Conservation (phyloP, 1,284 basidiomycete genomes). For the Entoloma clypeatum region DNA sequence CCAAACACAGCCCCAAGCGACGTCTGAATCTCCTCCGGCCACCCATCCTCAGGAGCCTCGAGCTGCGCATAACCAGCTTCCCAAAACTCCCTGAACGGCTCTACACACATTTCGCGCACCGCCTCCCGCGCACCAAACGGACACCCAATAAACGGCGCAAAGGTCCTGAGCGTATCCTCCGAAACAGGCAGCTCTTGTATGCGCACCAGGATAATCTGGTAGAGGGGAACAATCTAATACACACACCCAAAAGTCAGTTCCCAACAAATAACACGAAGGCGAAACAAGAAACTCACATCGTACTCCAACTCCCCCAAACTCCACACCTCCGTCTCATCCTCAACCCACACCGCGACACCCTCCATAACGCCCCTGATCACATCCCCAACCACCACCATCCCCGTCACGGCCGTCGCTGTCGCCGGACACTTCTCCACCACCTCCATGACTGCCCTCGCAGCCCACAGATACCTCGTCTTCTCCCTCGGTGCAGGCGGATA, state of each 20-base stretch:
- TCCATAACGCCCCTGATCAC: constrained; percentile 35
- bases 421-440: constrained; percentile 52
- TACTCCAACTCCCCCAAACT: constrained; percentile 49
- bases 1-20: constrained; percentile 1
- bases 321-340: constrained; percentile 52
- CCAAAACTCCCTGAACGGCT: constrained; percentile 62
- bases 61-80: constrained; percentile 37
- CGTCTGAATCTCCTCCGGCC: constrained; percentile 8
- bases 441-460: constrained; percentile 50
- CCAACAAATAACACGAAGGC: constrained; percentile 6
- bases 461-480: constrained; percentile 54
- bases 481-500: constrained; percentile 63
- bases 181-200: constrained; percentile 43
- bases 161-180: constrained; percentile 35
- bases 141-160: constrained; percentile 50
- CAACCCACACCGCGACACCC: constrained; percentile 59
- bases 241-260: too few relatives aligned
- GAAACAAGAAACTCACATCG: constrained; percentile 45
- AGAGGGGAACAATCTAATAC: constrained; percentile 9
- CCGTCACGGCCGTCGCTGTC: constrained; percentile 44
- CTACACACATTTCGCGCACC: constrained; percentile 35
- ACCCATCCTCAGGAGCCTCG: constrained; percentile 14
- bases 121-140: constrained; percentile 47
- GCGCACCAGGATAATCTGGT: constrained; percentile 47
- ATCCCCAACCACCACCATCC: constrained; percentile 36